Evolutionary conservation across 2,329 filamentous ascomycete species (phyloP).

Genomic region (Colletotrichum agaves): DNA sequence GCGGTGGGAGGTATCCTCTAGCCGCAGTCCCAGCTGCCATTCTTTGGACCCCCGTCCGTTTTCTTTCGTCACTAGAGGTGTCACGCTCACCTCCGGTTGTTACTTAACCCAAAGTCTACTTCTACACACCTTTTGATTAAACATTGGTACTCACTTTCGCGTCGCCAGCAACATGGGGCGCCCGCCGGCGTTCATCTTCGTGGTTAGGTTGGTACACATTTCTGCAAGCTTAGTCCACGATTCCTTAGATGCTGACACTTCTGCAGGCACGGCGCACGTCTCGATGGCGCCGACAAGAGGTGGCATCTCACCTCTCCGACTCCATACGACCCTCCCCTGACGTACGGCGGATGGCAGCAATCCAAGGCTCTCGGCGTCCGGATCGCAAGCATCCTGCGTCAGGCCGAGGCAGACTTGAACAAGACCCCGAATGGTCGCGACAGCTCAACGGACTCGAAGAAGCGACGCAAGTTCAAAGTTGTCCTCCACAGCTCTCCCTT

Average conservation of each 20-base stretch:
- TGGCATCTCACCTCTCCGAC: constrained; percentile 95
- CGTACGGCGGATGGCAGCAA: constrained; percentile 94
- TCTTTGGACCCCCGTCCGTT: constrained; percentile 23
- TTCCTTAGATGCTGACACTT: constrained; percentile 13
- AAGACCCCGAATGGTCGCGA: constrained; percentile 38
- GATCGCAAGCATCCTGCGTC: constrained; percentile 78
- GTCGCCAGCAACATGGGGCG: constrained; percentile 49
- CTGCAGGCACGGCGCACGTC: constrained; percentile 83
- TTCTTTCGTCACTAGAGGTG: constrained; percentile 5
- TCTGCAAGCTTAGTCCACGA: neutral
- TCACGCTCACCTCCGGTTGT: constrained; percentile 18
- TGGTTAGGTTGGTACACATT: constrained; percentile 52
- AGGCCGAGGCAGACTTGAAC: constrained; percentile 58
- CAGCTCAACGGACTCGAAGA: constrained; percentile 44
- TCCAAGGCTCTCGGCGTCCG: constrained; percentile 82
- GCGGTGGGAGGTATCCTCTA: constrained; percentile 16
- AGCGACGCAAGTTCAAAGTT: constrained; percentile 76
- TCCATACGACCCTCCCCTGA: constrained; percentile 94
- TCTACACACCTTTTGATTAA: neutral
- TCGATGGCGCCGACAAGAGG: constrained; percentile 93
- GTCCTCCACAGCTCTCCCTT: constrained; percentile 95
- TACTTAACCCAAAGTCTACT: constrained; percentile 6
- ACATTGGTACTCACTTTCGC: constrained; percentile 3
- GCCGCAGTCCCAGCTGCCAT: constrained; percentile 14
- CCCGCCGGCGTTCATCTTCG: constrained; percentile 56